Base-by-base conservation (phyloP, 116 monocot species). In the Cymodocea nodosa region DNA sequence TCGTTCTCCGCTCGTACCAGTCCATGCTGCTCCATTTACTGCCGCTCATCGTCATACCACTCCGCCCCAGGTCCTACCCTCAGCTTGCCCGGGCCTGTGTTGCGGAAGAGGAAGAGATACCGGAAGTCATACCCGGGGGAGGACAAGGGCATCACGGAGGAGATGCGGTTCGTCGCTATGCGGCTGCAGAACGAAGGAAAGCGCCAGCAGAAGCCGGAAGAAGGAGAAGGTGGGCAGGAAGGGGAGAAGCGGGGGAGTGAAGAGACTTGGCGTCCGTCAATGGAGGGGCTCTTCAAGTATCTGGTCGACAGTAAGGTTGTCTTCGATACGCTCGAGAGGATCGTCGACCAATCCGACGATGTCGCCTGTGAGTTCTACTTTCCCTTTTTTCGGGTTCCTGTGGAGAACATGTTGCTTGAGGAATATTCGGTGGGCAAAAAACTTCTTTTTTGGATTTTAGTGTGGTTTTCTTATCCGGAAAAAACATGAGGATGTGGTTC, bases 111-210 rank as follows among this genome's bases (percentile, higher is more conserved):
- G 78, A 71, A 73, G 73, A 69, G 79, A 71, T 81, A 83, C 74
- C 67, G 85, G 23, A 83, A 78, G 64, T 75, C 66, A 17, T 82
- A 78, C 70, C 97, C 97, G 10, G 97, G 97, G 23, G 97, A 97
- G 77, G 69, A 22, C 56, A 70, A 80, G 69, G 97, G 91, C 35
- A 84, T 97, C 70, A 78, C 74, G 15, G 79, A 97, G 75, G 97
- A 97, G 85, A 97, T 97, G 88, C 70, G 97, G 51, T 97, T 97
- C 82, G 91, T 97, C 67, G 80, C 91, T 78, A 97, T 97, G 97
- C 76, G 67, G 59, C 73, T 97, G 15, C 78, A 82, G 36, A 79
- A 40, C 52, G 62, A 54, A 30, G 44, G 3, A 8, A 44, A 44
- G 44, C 44, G 9, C 11, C 44, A 10, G 12, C 23, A 13, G 22